Evolutionary conservation across 2,329 filamentous ascomycete genomes (phyloP).

Genomic region (Xylogone sp.): DNA sequence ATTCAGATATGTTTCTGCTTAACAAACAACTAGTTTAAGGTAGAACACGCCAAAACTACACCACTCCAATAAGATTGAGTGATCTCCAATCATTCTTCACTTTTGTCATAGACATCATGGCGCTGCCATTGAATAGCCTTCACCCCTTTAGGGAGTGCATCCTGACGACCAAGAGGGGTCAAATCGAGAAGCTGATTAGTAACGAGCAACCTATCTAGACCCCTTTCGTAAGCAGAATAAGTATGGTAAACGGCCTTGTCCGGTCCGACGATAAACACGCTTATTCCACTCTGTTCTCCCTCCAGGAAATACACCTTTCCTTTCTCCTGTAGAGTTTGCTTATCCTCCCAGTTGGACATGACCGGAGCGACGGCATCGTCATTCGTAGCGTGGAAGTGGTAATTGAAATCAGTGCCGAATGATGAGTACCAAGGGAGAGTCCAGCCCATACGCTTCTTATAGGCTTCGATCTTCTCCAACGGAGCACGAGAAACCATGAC

Average conservation of each 20-base stretch:
- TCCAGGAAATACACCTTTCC: slow-evolving; percentile 17
- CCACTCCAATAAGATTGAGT: background rate
- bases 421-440: slow-evolving; percentile 37
- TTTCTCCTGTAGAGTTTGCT: slow-evolving; percentile 1
- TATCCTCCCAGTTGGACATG: slow-evolving; percentile 17
- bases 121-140: background rate
- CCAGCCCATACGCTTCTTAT: slow-evolving; percentile 37
- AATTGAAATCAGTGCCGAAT: slow-evolving; percentile 34
- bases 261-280: slow-evolving; percentile 31
- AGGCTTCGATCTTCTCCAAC: slow-evolving; percentile 31
- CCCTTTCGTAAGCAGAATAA: slow-evolving; percentile 32
- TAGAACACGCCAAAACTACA: background rate
- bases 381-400: slow-evolving; percentile 34
- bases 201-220: slow-evolving; percentile 27
- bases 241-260: slow-evolving; percentile 33
- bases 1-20: background rate
- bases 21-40: background rate
- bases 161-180: slow-evolving; percentile 31
- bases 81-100: background rate
- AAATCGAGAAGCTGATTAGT: slow-evolving; percentile 32
- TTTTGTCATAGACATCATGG: slow-evolving; percentile 1
- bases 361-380: slow-evolving; percentile 24
- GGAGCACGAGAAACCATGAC: slow-evolving; percentile 36
- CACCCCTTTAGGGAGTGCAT: slow-evolving; percentile 8
- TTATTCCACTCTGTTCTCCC: slow-evolving; percentile 34